Conservation (phyloP, 106 monocot genomes). For the Alisma plantagoaquatica region DNA sequence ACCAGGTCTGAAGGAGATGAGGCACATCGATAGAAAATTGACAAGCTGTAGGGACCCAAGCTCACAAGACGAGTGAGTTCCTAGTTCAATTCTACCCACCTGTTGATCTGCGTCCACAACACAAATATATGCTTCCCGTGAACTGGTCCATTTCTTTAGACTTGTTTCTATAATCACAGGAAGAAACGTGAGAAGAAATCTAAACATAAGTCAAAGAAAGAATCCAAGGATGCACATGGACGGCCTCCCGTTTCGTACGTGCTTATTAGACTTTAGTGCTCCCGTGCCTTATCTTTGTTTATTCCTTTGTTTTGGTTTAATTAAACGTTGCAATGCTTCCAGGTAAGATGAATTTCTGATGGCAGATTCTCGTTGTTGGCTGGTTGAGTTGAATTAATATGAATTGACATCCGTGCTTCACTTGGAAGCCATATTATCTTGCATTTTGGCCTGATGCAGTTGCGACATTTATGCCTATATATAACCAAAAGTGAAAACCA, state of each 20-base stretch:
- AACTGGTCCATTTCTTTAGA: not conserved
- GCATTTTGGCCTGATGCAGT: too few species aligned
- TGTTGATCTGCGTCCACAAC: not conserved
- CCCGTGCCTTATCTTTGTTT: too few species aligned
- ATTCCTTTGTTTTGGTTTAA: too few species aligned
- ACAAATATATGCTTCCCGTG: not conserved
- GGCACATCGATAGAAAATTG: constrained; percentile 81
- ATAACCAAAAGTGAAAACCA: too few species aligned
- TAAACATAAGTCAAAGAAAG: constrained; percentile 25
- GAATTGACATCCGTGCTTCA: too few species aligned
- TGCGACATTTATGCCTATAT: too few species aligned
- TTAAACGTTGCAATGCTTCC: too few species aligned
- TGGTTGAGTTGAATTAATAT: too few species aligned
- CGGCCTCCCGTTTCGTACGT: not conserved
- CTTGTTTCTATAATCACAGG: not conserved
- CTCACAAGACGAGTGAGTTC: constrained; percentile 70
- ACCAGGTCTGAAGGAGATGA: constrained; percentile 78
- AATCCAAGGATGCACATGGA: constrained; percentile 3
- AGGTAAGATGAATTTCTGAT: too few species aligned
- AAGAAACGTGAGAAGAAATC: constrained; percentile 72
- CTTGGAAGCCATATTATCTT: too few species aligned
- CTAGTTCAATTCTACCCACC: not conserved
- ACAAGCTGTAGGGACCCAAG: constrained; percentile 81
- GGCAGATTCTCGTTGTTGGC: too few species aligned
- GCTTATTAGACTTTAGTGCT: too few species aligned